Evolutionary conservation across 228 moss, liverwort and hornwort species (phyloP).

Genomic region (Sphagnum fallax): DNA sequence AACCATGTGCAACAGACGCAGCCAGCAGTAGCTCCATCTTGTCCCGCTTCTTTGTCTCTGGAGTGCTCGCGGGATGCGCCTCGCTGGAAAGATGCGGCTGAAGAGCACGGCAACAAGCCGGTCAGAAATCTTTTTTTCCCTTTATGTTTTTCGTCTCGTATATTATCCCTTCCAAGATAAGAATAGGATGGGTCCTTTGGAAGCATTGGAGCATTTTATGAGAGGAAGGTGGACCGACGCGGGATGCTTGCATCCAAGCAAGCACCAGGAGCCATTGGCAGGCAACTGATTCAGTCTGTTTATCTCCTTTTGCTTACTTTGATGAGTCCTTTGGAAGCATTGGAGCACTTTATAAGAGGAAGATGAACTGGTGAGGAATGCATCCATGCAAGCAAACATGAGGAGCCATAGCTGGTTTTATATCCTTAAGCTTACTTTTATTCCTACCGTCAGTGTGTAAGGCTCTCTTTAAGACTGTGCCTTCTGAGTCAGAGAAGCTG

Average conservation of each 20-base stretch:
- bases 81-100: slow-evolving; percentile 25
- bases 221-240: not conserved
- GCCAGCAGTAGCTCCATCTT: slow-evolving; percentile 6
- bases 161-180: not conserved
- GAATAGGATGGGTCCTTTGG: not conserved
- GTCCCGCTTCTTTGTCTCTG: slow-evolving; percentile 10
- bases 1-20: slow-evolving; percentile 8
- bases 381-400: no score
- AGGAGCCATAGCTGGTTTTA: no score
- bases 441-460: no score
- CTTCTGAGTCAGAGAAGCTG: no score
- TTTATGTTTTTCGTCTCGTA: not conserved
- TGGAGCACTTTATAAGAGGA: not conserved
- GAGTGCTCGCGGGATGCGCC: slow-evolving; percentile 15
- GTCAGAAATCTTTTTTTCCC: slow-evolving; percentile 3
- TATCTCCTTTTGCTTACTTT: no score
- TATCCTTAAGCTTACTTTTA: no score
- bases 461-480: no score
- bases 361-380: not conserved
- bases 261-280: no score
- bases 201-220: not conserved
- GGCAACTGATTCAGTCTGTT: no score
- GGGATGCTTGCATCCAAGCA: no score
- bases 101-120: slow-evolving; percentile 29
- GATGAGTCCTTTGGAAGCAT: not conserved